Base-by-base conservation (phyloP, 768 basidiomycete genomes). In the Lentinula guzmanii region DNA sequence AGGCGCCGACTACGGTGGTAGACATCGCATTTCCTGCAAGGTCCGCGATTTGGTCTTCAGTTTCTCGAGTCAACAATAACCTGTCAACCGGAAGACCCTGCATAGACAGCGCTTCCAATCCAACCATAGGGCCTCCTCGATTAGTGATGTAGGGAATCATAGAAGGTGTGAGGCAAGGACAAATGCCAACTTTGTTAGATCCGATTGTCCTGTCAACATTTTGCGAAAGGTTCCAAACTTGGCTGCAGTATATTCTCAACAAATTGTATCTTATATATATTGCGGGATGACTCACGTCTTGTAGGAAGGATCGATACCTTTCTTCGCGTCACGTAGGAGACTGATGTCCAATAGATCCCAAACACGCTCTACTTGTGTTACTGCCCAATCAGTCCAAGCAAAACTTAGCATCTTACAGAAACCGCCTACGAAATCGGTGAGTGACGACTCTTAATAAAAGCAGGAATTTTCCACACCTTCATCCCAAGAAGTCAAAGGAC, bases 21-120 rank as follows among this genome's bases (percentile, higher is more conserved):
- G 94, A 95, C 95, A 98, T 98, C 62, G 95, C 95, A 69, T 98
- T 98, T 2, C 95, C 95, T 18, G 95, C 95, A 15, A 98, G 80
- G 72, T 97, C 94, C 3, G 94, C 93, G 6, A 98, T 79, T 62
- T 98, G 89, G 71, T 97, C 95, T 71, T 95, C 91, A 16, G 84
- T 92, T 74, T 98, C 95, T 56, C 93, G 87, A 1, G 95, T 97
- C 58, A 98, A 80, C 18, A 97, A 80, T 1, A 98, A 81, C 70
- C 94, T 91, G 72, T 96, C 91, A 35, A 96, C 86, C 0, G 95
- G 95, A 43, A 98, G 84, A 35, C 95, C 95, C 70, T 98, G 95
- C 82, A 98, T 89, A 10, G 91, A 90, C 46, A 98, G 77, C 1
- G 95, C 95, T 70, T 98, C 95, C 37, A 94, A 74, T 8, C 95